phyloP scores from a whole-genome alignment of 805 yeast genomes.

The Zygotorulaspora sp. region DNA sequence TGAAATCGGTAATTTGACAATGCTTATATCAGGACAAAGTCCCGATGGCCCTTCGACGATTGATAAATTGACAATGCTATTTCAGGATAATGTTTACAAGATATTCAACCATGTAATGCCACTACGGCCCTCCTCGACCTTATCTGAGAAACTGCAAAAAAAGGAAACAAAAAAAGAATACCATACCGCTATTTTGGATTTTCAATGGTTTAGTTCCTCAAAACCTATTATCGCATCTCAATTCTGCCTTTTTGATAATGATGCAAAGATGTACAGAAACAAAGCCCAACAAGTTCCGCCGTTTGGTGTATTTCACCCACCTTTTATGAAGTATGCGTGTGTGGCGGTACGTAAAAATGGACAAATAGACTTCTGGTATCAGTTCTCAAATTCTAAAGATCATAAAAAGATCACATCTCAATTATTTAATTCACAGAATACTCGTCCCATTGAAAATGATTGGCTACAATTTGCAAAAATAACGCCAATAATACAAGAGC shows the following conservation, averaged over 20 bases:
- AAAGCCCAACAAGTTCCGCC: conserved; percentile 35
- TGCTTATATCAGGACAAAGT: conserved; percentile 49
- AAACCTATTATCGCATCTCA: conserved; percentile 32
- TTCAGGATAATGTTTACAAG: conserved; percentile 38
- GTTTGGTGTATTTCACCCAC: conserved; percentile 35
- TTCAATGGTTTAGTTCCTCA: conserved; percentile 42
- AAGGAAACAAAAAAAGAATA: conserved; percentile 37
- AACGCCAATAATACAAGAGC: conserved; percentile 33
- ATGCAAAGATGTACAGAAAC: conserved; percentile 27
- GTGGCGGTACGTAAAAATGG: conserved; percentile 34
- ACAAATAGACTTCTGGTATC: conserved; percentile 37
- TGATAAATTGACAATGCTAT: conserved; percentile 34
- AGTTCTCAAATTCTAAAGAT: conserved; percentile 37
- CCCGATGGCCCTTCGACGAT: conserved; percentile 34
- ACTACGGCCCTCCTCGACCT: conserved; percentile 19
- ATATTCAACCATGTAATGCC: conserved; percentile 31
- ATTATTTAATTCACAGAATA: conserved; percentile 21
- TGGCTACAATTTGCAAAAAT: conserved; percentile 33
- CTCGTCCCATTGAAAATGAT: conserved; percentile 27
- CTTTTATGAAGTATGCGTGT: conserved; percentile 37
- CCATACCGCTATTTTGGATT: conserved; percentile 37
- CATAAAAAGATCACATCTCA: conserved; percentile 35
- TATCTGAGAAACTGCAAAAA: conserved; percentile 37
- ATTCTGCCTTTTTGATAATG: conserved; percentile 31
- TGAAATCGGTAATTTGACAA: conserved; percentile 58